Evolutionary conservation across 1,284 basidiomycete species (phyloP).

Genomic region (Ceratobasidium sp.): DNA sequence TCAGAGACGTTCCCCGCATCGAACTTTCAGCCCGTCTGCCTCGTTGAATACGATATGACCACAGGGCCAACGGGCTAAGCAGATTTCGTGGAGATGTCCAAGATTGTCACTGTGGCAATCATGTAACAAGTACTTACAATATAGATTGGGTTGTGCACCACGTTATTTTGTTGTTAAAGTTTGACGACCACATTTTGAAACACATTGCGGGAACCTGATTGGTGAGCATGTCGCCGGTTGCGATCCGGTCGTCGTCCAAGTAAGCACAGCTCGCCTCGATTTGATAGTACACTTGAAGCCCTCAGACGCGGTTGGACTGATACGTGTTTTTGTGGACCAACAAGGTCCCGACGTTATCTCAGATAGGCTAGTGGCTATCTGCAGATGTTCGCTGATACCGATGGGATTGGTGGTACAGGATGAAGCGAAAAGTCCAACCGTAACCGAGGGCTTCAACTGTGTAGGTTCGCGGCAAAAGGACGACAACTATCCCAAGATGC

Average conservation of each 20-base stretch:
- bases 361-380: too few species aligned
- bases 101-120: not conserved
- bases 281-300: too few species aligned
- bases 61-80: not conserved
- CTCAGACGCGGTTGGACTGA: not conserved
- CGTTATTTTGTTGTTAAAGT: slow-evolving; percentile 14
- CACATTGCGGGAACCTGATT: not conserved
- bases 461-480: not conserved
- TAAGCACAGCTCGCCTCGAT: not conserved
- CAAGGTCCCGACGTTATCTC: too few species aligned
- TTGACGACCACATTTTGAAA: slow-evolving; percentile 2
- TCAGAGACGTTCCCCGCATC: not conserved
- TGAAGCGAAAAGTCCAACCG: too few species aligned
- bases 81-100: not conserved
- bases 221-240: slow-evolving; percentile 2
- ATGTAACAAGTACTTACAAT: slow-evolving; percentile 3
- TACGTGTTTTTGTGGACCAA: too few species aligned
- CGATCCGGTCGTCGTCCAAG: not conserved
- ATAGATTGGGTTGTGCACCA: slow-evolving; percentile 1
- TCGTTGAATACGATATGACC: not conserved
- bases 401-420: too few species aligned
- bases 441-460: too few species aligned
- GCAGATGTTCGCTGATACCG: too few species aligned
- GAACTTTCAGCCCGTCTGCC: not conserved
- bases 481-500: not conserved